phyloP scores from a whole-genome alignment of 306 rosid species.

The Fragaria iinumae region DNA sequence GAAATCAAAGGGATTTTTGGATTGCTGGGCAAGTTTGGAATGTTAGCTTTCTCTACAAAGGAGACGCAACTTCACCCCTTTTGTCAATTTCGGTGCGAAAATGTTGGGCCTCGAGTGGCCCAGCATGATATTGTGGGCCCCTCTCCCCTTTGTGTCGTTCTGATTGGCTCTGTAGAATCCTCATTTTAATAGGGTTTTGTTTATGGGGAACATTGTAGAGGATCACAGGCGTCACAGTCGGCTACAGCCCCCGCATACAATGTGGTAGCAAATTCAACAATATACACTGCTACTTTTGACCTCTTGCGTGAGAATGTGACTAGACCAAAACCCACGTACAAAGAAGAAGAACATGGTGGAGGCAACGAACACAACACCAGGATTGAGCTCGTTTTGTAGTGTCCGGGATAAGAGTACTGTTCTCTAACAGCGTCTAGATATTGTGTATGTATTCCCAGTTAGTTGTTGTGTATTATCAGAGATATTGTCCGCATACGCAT shows the following conservation, averaged over 20 bases:
- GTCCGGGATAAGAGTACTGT: too few species aligned
- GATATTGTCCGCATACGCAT: too few species aligned
- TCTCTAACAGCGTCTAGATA: too few species aligned
- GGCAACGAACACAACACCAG: too few species aligned
- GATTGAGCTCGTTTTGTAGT: too few species aligned
- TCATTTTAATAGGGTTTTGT: background rate
- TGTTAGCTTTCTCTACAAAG: constrained; percentile 1
- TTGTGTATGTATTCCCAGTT: too few species aligned
- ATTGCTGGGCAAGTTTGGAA: constrained; percentile 9
- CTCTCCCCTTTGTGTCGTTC: background rate
- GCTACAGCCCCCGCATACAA: background rate
- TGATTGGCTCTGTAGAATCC: background rate
- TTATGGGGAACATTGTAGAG: background rate
- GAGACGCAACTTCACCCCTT: constrained; percentile 2
- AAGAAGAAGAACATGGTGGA: too few species aligned
- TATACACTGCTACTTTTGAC: constrained; percentile 39
- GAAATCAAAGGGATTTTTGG: background rate
- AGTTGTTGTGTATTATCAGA: too few species aligned
- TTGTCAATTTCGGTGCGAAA: constrained; percentile 5
- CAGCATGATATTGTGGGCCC: background rate
- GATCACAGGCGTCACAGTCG: background rate
- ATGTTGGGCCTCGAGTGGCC: constrained; percentile 14
- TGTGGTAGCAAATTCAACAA: constrained; percentile 30
- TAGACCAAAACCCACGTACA: too few species aligned
- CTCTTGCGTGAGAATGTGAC: background rate